Percentiles rank a stretch among this genome's conserved stretches.
These are phyloP conservation scores for Botryotinia narcissicola DNA, from an alignment of 2,329 filamentous ascomycete genomes.

Conservation along the genomic window DNA sequence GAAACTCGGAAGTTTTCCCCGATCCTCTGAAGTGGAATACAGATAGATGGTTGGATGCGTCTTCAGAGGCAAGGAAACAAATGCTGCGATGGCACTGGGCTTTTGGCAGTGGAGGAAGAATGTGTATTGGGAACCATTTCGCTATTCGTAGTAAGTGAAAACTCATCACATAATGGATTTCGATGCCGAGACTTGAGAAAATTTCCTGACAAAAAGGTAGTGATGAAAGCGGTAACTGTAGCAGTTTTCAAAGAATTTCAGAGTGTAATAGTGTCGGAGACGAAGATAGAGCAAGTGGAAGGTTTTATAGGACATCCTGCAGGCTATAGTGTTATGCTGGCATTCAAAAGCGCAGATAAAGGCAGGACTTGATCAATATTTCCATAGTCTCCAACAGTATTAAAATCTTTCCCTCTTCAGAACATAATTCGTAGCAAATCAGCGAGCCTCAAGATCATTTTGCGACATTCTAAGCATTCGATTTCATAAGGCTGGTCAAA, in stretches of 20 bases:
- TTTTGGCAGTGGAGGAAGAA: slow-evolving; percentile 63
- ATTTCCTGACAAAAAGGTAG: slow-evolving; percentile 41
- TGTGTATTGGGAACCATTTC: slow-evolving; percentile 66
- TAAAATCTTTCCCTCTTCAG: neutral
- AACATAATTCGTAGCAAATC: neutral
- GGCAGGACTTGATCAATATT: neutral
- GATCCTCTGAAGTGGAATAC: slow-evolving; percentile 47
- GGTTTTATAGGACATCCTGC: neutral
- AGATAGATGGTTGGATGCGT: slow-evolving; percentile 46
- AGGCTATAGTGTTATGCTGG: neutral
- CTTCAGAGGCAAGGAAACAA: slow-evolving; percentile 37
- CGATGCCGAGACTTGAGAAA: neutral
- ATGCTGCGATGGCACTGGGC: slow-evolving; percentile 59
- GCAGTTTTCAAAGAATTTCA: slow-evolving; percentile 66
- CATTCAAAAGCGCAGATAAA: neutral
- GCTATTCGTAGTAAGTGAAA: slow-evolving; percentile 50
- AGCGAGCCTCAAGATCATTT: neutral
- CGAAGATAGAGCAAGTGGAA: slow-evolving; percentile 60
- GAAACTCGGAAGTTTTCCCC: slow-evolving; percentile 42
- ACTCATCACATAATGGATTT: neutral
- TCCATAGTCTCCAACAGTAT: no score
- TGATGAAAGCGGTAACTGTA: slow-evolving; percentile 68
- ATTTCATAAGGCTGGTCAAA: neutral
- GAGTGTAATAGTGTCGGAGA: slow-evolving; percentile 57
- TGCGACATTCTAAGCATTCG: no score